Conservation (phyloP, 768 basidiomycete species). For the Clathrus columnatus region DNA sequence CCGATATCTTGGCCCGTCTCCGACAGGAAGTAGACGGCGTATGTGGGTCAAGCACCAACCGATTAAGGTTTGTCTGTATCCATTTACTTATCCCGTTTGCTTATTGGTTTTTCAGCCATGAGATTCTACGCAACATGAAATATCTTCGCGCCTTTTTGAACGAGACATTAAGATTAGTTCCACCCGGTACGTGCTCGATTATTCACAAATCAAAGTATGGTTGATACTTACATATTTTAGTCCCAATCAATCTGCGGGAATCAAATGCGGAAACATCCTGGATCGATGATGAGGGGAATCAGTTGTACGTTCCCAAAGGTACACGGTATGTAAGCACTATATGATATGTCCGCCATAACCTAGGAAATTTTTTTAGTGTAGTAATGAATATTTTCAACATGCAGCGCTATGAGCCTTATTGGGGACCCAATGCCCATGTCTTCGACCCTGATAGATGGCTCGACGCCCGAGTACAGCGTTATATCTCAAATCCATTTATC, state of each 20-base stretch:
- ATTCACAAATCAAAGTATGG: not conserved
- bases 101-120: not conserved
- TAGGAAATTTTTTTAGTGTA: slow-evolving; percentile 13
- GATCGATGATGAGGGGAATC: not conserved
- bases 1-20: slow-evolving; percentile 14
- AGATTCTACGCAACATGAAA: not conserved
- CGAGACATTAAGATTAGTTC: slow-evolving; percentile 29
- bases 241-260: slow-evolving; percentile 24
- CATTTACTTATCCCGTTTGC: slow-evolving; percentile 19
- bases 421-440: slow-evolving; percentile 27
- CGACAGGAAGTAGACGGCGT: slow-evolving; percentile 19
- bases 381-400: slow-evolving; percentile 17
- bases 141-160: slow-evolving; percentile 25
- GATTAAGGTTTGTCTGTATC: slow-evolving; percentile 16
- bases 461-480: slow-evolving; percentile 13
- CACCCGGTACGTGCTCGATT: slow-evolving; percentile 18
- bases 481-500: slow-evolving; percentile 15
- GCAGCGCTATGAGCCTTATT: slow-evolving; percentile 24
- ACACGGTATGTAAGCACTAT: not conserved
- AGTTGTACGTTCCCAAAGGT: slow-evolving; percentile 3
- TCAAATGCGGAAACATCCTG: slow-evolving; percentile 9
- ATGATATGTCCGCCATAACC: slow-evolving; percentile 5
- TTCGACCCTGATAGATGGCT: slow-evolving; percentile 30
- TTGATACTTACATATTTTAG: not conserved
- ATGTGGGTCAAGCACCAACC: slow-evolving; percentile 7